Evolutionary conservation across 2,329 filamentous ascomycete species (phyloP).

Genomic region (Exophiala bonariae): DNA sequence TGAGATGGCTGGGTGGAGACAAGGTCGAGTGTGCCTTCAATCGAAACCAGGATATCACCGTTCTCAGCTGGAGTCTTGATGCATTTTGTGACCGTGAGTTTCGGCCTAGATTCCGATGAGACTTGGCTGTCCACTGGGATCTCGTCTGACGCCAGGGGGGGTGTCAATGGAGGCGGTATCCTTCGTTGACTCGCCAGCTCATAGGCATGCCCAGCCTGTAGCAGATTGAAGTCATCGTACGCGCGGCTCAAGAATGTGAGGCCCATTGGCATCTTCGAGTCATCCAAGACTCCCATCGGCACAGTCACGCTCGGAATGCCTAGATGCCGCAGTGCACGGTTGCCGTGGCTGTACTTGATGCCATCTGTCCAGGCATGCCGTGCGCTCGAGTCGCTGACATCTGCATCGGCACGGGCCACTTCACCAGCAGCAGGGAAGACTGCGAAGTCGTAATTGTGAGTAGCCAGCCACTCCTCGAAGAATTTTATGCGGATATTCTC

Average conservation of each 20-base stretch:
- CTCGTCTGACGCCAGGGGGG: conserved; percentile 6
- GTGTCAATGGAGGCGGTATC: conserved; percentile 11
- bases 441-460: conserved; percentile 41
- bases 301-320: conserved; percentile 32
- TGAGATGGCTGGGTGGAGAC: neutral
- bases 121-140: neutral
- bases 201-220: conserved; percentile 29
- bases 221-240: conserved; percentile 29
- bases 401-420: conserved; percentile 48
- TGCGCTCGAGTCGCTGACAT: conserved; percentile 33
- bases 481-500: conserved; percentile 16
- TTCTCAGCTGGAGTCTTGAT: neutral
- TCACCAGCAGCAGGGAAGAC: conserved; percentile 53
- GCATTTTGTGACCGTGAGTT: conserved; percentile 3
- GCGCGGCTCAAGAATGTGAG: conserved; percentile 30
- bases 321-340: conserved; percentile 33
- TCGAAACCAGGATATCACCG: neutral
- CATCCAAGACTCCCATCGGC: conserved; percentile 30
- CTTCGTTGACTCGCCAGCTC: conserved; percentile 21
- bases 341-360: conserved; percentile 53
- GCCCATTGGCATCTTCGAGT: conserved; percentile 29
- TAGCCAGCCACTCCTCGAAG: conserved; percentile 49
- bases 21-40: conserved; percentile 4
- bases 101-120: neutral
- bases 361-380: conserved; percentile 47